phyloP scores from a whole-genome alignment of 73 alveolate genomes.

The Chromera velia region DNA sequence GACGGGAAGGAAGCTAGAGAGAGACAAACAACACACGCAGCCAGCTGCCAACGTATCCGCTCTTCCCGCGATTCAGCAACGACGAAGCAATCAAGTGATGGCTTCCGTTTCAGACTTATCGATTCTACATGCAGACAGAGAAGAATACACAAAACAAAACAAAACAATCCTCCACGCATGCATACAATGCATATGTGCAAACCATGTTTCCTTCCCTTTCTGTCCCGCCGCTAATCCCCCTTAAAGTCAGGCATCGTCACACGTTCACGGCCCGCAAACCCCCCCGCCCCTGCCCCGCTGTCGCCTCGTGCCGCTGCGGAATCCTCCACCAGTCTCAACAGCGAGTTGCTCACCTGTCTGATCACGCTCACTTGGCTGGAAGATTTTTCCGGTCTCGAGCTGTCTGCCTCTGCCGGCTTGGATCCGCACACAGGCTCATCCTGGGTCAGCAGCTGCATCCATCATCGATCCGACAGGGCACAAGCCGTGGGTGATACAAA shows the following conservation, averaged over 20 bases:
- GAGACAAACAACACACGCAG: too few relatives aligned
- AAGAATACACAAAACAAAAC: not conserved
- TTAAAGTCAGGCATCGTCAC: not conserved
- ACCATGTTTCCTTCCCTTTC: not conserved
- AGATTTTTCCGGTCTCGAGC: too few relatives aligned
- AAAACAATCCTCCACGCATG: not conserved
- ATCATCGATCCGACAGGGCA: not conserved
- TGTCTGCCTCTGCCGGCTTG: too few relatives aligned
- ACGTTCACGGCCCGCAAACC: not conserved
- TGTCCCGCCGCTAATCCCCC: not conserved
- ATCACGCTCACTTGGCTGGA: too few relatives aligned
- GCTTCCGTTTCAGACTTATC: too few relatives aligned
- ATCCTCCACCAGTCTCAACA: not conserved
- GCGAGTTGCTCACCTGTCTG: not conserved
- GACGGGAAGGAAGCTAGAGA: too few relatives aligned
- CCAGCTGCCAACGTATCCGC: too few relatives aligned
- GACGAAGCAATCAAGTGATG: too few relatives aligned
- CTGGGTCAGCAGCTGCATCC: not conserved
- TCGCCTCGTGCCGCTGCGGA: too few relatives aligned
- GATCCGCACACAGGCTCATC: not conserved
- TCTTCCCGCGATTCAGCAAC: too few relatives aligned
- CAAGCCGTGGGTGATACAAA: not conserved
- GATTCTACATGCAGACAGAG: too few relatives aligned
- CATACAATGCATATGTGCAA: not conserved
- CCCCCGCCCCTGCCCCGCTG: too few relatives aligned